These are phyloP conservation scores for Wickerhamiella vanderwaltii DNA, from an alignment of 805 yeast genomes.

Conservation along the genomic window DNA sequence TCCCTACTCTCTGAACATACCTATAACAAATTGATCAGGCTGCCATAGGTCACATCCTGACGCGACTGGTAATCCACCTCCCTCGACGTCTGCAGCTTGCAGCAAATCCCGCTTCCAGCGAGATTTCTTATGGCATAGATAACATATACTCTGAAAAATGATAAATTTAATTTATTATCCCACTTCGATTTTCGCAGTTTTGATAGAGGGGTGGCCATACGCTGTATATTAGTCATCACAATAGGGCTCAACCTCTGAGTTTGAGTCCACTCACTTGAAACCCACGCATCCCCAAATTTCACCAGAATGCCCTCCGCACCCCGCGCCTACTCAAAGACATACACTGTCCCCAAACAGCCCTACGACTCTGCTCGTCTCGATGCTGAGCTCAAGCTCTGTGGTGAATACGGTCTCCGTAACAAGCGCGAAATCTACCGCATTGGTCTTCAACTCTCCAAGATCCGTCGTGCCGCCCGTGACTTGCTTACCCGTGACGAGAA, in stretches of 20 bases:
- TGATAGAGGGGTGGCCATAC: no score
- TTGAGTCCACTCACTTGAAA: slow-evolving; percentile 8
- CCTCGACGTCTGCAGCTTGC: no score
- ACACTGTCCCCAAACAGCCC: slow-evolving; percentile 98
- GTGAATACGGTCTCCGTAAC: slow-evolving; percentile 99
- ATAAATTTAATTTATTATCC: no score
- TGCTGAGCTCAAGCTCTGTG: slow-evolving; percentile 97
- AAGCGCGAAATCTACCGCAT: slow-evolving; percentile 99
- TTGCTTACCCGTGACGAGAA: slow-evolving; percentile 99
- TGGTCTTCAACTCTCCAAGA: slow-evolving; percentile 97
- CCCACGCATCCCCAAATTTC: slow-evolving; percentile 9
- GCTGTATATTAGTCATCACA: not conserved
- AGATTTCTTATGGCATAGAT: no score
- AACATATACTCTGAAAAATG: no score
- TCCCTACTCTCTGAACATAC: no score
- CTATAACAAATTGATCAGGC: no score
- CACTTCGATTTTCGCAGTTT: no score
- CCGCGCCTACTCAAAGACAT: slow-evolving; percentile 98
- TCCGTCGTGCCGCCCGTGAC: slow-evolving; percentile 99
- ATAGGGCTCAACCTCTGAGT: slow-evolving; percentile 7
- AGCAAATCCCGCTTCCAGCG: no score
- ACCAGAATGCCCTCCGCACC: slow-evolving; percentile 37
- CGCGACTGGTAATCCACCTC: no score
- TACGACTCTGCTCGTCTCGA: slow-evolving; percentile 99
- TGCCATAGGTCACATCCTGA: no score